These are phyloP conservation scores for Trichoderma parareesei DNA, from an alignment of 495 filamentous ascomycete genomes.

Conservation along the genomic window DNA sequence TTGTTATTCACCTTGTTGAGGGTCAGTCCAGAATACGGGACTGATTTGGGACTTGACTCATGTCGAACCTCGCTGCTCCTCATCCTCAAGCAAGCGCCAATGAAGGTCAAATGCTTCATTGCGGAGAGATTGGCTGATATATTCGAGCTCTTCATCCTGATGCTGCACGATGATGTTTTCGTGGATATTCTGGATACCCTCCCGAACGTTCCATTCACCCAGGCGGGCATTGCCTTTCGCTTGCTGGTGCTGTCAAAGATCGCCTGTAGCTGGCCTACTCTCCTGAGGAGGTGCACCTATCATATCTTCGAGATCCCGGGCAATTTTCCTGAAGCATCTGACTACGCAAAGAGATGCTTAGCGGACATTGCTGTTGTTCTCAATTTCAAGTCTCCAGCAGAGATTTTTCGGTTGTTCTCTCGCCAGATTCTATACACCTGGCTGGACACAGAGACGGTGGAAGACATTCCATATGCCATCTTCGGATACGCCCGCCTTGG, in stretches of 20 bases:
- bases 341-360: slow-evolving; percentile 66
- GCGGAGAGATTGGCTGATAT: slow-evolving; percentile 60
- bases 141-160: slow-evolving; percentile 70
- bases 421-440: slow-evolving; percentile 92
- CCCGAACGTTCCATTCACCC: slow-evolving; percentile 58
- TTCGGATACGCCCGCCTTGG: slow-evolving; percentile 67
- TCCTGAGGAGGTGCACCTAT: slow-evolving; percentile 77
- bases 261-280: slow-evolving; percentile 71
- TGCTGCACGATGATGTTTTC: slow-evolving; percentile 73
- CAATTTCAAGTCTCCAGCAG: slow-evolving; percentile 51
- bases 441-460: slow-evolving; percentile 57
- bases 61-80: slow-evolving; percentile 66
- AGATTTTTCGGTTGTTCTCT: slow-evolving; percentile 79
- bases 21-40: slow-evolving; percentile 54
- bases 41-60: slow-evolving; percentile 48
- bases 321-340: slow-evolving; percentile 49
- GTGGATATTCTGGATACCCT: slow-evolving; percentile 67
- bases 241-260: slow-evolving; percentile 66
- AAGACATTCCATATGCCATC: slow-evolving; percentile 66
- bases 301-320: slow-evolving; percentile 86
- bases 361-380: slow-evolving; percentile 55
- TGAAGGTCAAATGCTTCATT: slow-evolving; percentile 68
- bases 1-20: slow-evolving; percentile 62
- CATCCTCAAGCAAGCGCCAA: slow-evolving; percentile 56
- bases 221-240: slow-evolving; percentile 80